Evolutionary conservation across 345 rosid species (phyloP).

Genomic region (Citrus trifoliata): DNA sequence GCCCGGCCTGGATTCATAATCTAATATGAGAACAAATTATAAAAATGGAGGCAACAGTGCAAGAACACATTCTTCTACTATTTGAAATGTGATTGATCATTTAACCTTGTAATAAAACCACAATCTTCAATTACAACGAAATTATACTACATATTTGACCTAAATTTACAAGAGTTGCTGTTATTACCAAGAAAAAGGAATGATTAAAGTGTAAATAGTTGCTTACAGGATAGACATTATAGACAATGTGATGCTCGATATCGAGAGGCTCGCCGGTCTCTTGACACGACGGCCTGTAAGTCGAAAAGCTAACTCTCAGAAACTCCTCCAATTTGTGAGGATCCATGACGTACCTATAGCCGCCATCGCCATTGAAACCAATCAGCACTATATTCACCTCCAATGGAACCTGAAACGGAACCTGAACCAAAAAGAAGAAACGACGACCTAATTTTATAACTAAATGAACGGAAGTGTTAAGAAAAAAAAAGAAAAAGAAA

Average conservation of each 20-base stretch:
- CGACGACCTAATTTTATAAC: background rate
- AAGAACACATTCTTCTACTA: background rate
- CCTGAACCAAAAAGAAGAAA: conserved; percentile 38
- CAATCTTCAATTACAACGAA: background rate
- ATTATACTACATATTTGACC: background rate
- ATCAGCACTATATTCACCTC: conserved; percentile 89
- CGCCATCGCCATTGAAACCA: conserved; percentile 89
- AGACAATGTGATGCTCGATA: conserved; percentile 86
- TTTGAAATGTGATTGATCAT: background rate
- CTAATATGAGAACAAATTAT: background rate
- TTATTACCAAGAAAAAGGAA: background rate
- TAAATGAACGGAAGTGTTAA: background rate
- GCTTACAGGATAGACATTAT: conserved; percentile 75
- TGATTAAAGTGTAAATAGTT: conserved; percentile 13
- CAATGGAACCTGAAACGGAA: conserved; percentile 94
- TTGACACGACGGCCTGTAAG: conserved; percentile 79
- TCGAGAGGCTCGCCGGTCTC: conserved; percentile 93
- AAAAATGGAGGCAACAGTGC: background rate
- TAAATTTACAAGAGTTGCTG: background rate
- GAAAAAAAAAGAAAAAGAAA: too few relatives aligned
- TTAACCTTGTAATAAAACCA: background rate
- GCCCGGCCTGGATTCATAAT: conserved; percentile 59
- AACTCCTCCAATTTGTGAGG: conserved; percentile 80
- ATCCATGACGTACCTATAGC: conserved; percentile 69
- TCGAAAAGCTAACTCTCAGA: conserved; percentile 65